phyloP scores from a whole-genome alignment of 2,329 filamentous ascomycete genomes.

The Fusarium sp. region DNA sequence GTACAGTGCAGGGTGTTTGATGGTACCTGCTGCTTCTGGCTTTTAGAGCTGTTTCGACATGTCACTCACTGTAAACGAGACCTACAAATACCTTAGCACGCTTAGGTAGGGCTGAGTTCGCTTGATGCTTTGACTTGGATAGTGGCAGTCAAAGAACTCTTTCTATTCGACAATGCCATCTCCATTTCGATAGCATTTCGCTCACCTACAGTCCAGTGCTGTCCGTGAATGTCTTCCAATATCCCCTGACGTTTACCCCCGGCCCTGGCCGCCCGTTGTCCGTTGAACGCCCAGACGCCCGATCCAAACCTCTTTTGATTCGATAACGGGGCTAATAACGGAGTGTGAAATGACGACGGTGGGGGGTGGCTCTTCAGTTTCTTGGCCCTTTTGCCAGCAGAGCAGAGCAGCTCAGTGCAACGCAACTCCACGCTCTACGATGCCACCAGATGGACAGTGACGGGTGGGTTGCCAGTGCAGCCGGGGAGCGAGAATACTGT shows the following conservation, averaged over 20 bases:
- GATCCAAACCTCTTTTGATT: conserved; percentile 43
- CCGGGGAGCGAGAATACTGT: conserved; percentile 37
- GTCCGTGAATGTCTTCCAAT: background rate
- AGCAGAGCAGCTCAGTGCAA: conserved; percentile 5
- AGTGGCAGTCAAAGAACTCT: background rate
- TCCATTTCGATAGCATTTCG: background rate
- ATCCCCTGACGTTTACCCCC: background rate
- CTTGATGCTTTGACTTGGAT: background rate
- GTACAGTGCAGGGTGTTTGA: conserved; percentile 21
- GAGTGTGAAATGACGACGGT: conserved; percentile 46
- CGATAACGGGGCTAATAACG: conserved; percentile 45
- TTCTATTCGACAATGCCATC: background rate
- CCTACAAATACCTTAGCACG: conserved; percentile 9
- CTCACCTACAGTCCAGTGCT: background rate
- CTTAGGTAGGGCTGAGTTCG: background rate
- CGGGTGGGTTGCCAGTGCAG: conserved; percentile 46
- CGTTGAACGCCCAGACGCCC: conserved; percentile 40
- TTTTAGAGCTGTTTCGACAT: conserved; percentile 7
- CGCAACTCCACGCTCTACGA: conserved; percentile 27
- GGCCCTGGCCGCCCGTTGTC: conserved; percentile 39
- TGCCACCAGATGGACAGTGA: conserved; percentile 28
- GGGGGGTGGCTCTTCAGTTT: conserved; percentile 41
- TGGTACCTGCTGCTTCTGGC: conserved; percentile 8
- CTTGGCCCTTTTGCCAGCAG: conserved; percentile 40
- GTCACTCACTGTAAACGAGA: conserved; percentile 13